Percentiles rank a stretch among this genome's conserved stretches.
Conservation (phyloP, 257 asterid genomes). For the Solanum rostratum region DNA sequence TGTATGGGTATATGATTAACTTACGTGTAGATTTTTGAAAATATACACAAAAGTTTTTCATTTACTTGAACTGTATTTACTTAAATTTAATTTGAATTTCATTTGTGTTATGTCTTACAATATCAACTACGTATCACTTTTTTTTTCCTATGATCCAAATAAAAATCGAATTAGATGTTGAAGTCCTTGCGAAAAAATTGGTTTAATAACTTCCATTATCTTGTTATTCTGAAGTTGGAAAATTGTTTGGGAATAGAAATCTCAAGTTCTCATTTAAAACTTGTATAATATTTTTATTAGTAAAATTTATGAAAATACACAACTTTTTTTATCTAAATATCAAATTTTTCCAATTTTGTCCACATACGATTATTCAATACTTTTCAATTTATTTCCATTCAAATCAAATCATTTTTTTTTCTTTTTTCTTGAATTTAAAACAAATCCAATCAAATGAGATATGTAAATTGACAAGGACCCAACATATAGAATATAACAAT, state of each 20-base stretch:
- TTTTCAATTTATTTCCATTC: neutral
- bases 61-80: neutral
- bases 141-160: neutral
- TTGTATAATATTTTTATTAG: neutral
- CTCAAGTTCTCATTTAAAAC: neutral
- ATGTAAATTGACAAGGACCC: neutral
- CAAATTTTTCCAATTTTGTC: too few relatives aligned
- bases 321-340: too few relatives aligned
- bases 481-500: neutral
- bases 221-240: neutral
- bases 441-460: neutral
- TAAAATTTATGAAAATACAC: too few relatives aligned
- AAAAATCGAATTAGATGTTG: neutral
- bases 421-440: neutral
- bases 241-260: neutral
- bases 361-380: neutral
- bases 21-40: too few relatives aligned
- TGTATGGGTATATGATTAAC: too few relatives aligned
- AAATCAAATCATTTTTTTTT: neutral
- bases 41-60: too few relatives aligned
- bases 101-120: neutral
- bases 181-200: neutral
- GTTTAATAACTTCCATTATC: neutral
- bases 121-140: neutral
- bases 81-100: neutral